Base-by-base conservation (phyloP, 225 moss, liverwort and hornwort genomes). In the Physcomitrellopsis africana region DNA sequence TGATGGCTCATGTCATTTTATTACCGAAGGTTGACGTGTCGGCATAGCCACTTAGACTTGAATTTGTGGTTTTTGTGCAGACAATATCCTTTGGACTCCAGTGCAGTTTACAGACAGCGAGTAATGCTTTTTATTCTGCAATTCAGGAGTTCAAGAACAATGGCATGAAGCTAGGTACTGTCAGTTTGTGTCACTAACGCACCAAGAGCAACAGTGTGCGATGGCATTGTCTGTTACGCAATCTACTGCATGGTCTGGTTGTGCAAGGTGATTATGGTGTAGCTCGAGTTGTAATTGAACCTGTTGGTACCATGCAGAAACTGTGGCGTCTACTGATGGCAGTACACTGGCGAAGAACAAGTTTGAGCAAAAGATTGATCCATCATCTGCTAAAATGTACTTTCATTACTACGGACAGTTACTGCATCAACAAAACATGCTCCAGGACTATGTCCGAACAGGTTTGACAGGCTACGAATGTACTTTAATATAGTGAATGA, bases 11-110 rank as follows among this genome's bases (percentile, higher is more conserved):
- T 5, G 54, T 41, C 32, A 9, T 23, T 61, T n/a, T 37, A 41
- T n/a, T 41, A 20, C 61, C 16, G 29, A 8, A 7, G 17, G 7
- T 8, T 24, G 61, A n/a, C 2, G 37, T 61, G 17, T 61, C 29
- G 18, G 10, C 11, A 22, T 16, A 41, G 16, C 14, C 41, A 16
- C 37, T 29, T 49, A 58, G 16, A 42, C 37, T 52, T 23, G 8
- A 20, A 60, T 3, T 8, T 17, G 51, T 58, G 70, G 23, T 47
- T 15, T 51, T 74, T 64, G 23, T 73, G 77, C 70, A 83, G 86
- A 69, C 27, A 19, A 80, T 71, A 43, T 83, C 83, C 17, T 86
- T 86, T 83, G 86, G 83, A 76, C 32, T 86, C 8, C 80, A 81
- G 65, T 83, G 72, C 41, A 76, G 44, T 72, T 75, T 78, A 22